phyloP scores from a whole-genome alignment of 2,329 filamentous ascomycete genomes.

The Talaromyces atroroseus region DNA sequence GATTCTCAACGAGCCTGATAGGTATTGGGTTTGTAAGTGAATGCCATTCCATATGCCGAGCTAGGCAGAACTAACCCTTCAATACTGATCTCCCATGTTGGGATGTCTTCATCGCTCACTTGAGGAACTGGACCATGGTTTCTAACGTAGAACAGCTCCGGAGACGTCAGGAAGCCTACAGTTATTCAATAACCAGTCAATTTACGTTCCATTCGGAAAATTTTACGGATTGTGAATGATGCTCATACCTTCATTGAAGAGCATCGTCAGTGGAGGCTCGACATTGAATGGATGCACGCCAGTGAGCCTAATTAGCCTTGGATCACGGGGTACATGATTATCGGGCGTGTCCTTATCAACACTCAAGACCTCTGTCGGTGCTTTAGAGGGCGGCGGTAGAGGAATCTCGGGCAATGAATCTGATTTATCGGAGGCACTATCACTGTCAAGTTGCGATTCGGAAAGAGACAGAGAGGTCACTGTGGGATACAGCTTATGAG shows the following conservation, averaged over 20 bases:
- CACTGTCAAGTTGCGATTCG: slow-evolving; percentile 1
- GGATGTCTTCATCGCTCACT: slow-evolving; percentile 65
- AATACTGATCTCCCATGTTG: slow-evolving; percentile 75
- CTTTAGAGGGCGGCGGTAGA: slow-evolving; percentile 60
- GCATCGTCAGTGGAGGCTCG: slow-evolving; percentile 71
- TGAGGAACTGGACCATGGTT: slow-evolving; percentile 82
- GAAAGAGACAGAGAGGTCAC: background rate
- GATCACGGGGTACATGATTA: slow-evolving; percentile 70
- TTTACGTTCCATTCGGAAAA: background rate
- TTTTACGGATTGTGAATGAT: background rate
- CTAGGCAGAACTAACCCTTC: slow-evolving; percentile 53
- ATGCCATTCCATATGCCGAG: background rate
- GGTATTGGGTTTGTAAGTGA: background rate
- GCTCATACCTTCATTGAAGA: slow-evolving; percentile 59
- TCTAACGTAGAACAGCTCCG: slow-evolving; percentile 83
- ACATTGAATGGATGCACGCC: slow-evolving; percentile 89
- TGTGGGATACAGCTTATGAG: background rate
- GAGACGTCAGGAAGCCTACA: slow-evolving; percentile 73
- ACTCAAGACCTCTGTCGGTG: slow-evolving; percentile 59
- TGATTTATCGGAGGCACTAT: slow-evolving; percentile 5
- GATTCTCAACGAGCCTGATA: slow-evolving; percentile 65
- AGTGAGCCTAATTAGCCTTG: slow-evolving; percentile 76
- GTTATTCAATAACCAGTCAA: background rate
- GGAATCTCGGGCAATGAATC: slow-evolving; percentile 45
- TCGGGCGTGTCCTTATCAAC: slow-evolving; percentile 81